phyloP scores from a whole-genome alignment of 225 moss, liverwort and hornwort species.

The Marchantia polymorpha region DNA sequence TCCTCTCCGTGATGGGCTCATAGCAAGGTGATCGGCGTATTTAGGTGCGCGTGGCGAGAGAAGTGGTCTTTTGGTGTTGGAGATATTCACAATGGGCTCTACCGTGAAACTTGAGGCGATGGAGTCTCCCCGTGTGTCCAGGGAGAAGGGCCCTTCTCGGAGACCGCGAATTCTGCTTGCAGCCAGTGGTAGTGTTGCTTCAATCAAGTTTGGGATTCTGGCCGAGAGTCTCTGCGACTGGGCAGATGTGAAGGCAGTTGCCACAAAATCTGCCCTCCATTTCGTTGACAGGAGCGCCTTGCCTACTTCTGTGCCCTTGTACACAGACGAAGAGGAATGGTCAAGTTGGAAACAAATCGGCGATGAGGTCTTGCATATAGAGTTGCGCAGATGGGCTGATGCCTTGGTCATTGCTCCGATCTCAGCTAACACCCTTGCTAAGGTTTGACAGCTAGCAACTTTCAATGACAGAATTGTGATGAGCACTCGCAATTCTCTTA shows the following conservation, averaged over 20 bases:
- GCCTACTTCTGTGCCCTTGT: conserved; percentile 66
- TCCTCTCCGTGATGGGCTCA: neutral
- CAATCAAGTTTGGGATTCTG: conserved; percentile 82
- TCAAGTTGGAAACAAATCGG: conserved; percentile 85
- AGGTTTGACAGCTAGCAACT: conserved; percentile 40
- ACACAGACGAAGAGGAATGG: conserved; percentile 94
- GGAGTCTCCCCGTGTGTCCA: conserved; percentile 42
- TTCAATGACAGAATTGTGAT: no score
- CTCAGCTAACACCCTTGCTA: conserved; percentile 92
- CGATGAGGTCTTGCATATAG: conserved; percentile 90
- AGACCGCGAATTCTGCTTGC: conserved; percentile 86
- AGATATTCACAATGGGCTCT: conserved; percentile 11
- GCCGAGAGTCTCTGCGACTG: conserved; percentile 79
- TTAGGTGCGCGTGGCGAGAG: neutral
- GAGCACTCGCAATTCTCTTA: no score
- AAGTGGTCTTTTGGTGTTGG: neutral
- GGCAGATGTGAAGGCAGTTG: conserved; percentile 87
- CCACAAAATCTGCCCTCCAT: conserved; percentile 78
- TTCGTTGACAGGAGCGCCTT: conserved; percentile 71
- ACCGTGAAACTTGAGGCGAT: conserved; percentile 39
- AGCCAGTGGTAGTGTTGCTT: conserved; percentile 94
- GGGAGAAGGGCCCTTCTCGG: conserved; percentile 53
- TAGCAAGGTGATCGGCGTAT: neutral
- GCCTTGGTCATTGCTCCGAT: conserved; percentile 91
- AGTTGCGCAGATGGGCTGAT: conserved; percentile 93